phyloP scores from a whole-genome alignment of 2,329 filamentous ascomycete species.

The Metarhizium guizhouense region DNA sequence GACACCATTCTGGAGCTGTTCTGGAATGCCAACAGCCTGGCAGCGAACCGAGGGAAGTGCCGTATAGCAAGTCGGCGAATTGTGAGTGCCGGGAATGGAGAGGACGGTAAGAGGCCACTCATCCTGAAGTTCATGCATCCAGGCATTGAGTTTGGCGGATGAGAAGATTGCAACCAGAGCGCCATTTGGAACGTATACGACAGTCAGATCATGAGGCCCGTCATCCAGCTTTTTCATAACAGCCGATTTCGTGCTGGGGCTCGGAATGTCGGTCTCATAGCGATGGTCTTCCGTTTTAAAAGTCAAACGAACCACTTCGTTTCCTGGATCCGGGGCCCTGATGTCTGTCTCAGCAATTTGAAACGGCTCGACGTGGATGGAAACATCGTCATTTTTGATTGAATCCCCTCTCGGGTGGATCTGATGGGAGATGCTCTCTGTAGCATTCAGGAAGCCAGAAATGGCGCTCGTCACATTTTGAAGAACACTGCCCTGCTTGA shows the following conservation, averaged over 20 bases:
- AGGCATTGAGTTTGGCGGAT: conserved; percentile 57
- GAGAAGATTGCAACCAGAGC: conserved; percentile 58
- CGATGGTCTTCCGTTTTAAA: conserved; percentile 49
- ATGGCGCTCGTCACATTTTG: conserved; percentile 35
- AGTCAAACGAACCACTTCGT: conserved; percentile 64
- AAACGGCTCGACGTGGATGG: conserved; percentile 60
- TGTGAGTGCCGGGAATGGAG: conserved; percentile 92
- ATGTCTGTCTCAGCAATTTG: conserved; percentile 49
- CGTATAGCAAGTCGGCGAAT: conserved; percentile 75
- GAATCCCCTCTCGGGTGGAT: conserved; percentile 44
- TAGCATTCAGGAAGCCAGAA: conserved; percentile 34
- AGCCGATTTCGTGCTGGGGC: conserved; percentile 48
- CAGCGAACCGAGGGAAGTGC: conserved; percentile 90
- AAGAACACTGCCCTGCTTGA: conserved; percentile 33
- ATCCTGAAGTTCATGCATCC: conserved; percentile 74
- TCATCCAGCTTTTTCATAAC: conserved; percentile 48
- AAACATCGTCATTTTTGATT: conserved; percentile 53
- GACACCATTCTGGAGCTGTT: conserved; percentile 82
- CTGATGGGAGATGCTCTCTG: conserved; percentile 20
- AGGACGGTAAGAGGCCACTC: conserved; percentile 67
- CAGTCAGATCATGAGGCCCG: conserved; percentile 50
- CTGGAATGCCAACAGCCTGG: conserved; percentile 67
- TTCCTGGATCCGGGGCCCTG: conserved; percentile 45
- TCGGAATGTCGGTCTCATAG: conserved; percentile 67
- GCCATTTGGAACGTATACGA: conserved; percentile 51